These are phyloP conservation scores for Withania somnifera DNA, from an alignment of 305 asterid genomes.

Conservation along the genomic window DNA sequence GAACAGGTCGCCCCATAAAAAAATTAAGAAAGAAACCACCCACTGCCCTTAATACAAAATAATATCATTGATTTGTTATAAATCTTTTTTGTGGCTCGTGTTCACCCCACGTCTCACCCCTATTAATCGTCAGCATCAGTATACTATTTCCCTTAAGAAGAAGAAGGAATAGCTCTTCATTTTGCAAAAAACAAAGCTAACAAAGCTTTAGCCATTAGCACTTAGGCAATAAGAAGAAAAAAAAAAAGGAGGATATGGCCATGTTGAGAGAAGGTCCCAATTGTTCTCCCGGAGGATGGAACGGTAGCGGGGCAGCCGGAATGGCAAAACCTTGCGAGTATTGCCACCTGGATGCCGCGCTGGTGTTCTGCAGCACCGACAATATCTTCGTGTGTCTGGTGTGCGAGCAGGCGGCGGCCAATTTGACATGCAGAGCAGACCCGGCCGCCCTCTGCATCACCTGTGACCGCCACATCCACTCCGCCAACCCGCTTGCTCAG, in stretches of 20 bases:
- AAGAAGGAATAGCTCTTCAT: not conserved
- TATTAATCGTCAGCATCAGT: slow-evolving; percentile 17
- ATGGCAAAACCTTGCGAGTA: slow-evolving; percentile 49
- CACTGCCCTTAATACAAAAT: slow-evolving; percentile 19
- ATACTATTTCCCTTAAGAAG: slow-evolving; percentile 23
- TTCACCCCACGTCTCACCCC: slow-evolving; percentile 44
- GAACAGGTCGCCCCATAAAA: slow-evolving; percentile 7
- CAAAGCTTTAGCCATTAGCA: not conserved
- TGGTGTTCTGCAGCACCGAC: slow-evolving; percentile 56
- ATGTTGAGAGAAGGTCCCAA: slow-evolving; percentile 1
- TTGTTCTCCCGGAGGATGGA: slow-evolving; percentile 29
- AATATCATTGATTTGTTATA: slow-evolving; percentile 31
- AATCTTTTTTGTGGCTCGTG: slow-evolving; percentile 42
- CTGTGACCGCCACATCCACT: slow-evolving; percentile 77
- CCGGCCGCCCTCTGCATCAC: slow-evolving; percentile 68
- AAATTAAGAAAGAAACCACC: too few species aligned
- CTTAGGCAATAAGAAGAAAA: not conserved
- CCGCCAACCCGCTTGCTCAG: slow-evolving; percentile 66
- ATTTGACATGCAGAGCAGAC: slow-evolving; percentile 67
- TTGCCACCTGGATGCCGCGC: slow-evolving; percentile 49
- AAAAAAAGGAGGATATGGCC: not conserved
- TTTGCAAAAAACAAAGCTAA: not conserved
- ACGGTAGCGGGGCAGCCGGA: not conserved
- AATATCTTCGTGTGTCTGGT: slow-evolving; percentile 45
- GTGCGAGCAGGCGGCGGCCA: slow-evolving; percentile 76